Evolutionary conservation across 306 rosid genomes (phyloP), one percentile per base, ranked within the genome.

Genomic region (Cotoneaster glaucophyllus): DNA sequence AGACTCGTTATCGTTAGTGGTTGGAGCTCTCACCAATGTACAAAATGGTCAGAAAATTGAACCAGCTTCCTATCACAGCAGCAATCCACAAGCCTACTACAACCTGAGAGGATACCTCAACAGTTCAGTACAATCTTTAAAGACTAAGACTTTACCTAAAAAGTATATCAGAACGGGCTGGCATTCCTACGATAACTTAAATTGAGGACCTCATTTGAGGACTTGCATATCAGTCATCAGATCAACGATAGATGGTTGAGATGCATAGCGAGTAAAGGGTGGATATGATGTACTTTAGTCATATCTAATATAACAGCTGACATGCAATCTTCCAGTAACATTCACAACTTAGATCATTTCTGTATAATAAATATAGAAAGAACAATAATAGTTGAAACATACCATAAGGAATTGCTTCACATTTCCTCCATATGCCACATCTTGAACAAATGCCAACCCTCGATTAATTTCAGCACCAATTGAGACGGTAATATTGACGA

Each of bases 1-100:
- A 45, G 7, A 61, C 26, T 74, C 0, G 14, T 3, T 26, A 61
- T 25, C 25, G 21, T 2, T 6, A 13, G 28, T 62, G 22, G 52
- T 43, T 41, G 43, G 70, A 48, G 69, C 48, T 56, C 98, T 93
- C 77, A 94, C 98, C 98, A 78, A 88, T 11, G 82, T 88, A 94
- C 22, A 88, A 56, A 70, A 91, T 94, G n/a, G 98, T 84, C 62
- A 94, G 75, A 71, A 94, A 87, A 80, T 87, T 90, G 89, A 84
- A 94, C 96, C 96, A 94, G 93, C 95, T 90, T 77, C 97, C 97
- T 4, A 91, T 79, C 44, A 90, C 79, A 56, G 98, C 90, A 64
- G 89, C 90, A 80, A 82, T 84, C 86, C 84, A 94, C 86, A 94
- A 90, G 87, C 96, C 57, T 77, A 8, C 83, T 19, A 88, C 72